Conservation (phyloP, 2,329 filamentous ascomycete genomes). For the Whalleya microplaca region DNA sequence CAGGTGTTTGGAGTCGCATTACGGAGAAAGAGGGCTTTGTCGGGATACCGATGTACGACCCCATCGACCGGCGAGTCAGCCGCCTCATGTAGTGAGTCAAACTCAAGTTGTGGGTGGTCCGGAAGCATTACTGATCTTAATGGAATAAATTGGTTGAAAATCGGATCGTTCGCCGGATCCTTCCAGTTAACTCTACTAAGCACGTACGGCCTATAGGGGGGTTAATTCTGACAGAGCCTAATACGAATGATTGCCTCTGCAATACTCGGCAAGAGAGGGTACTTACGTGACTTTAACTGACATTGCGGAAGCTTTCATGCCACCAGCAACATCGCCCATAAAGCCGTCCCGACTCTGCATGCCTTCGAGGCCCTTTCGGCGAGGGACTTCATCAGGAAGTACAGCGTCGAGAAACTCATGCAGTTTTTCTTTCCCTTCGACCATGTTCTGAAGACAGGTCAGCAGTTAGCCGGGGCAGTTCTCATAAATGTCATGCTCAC, state of each 20-base stretch:
- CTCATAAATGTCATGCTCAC: conserved; percentile 9
- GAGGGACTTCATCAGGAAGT: conserved; percentile 54
- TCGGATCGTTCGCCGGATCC: conserved; percentile 60
- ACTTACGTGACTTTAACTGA: conserved; percentile 58
- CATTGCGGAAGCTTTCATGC: conserved; percentile 61
- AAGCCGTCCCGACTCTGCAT: conserved; percentile 56
- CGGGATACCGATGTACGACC: conserved; percentile 65
- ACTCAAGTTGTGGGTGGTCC: conserved; percentile 56
- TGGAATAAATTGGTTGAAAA: conserved; percentile 64
- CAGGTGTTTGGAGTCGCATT: conserved; percentile 26
- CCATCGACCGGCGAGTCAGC: conserved; percentile 59
- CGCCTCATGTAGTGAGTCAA: conserved; percentile 64
- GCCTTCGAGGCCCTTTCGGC: conserved; percentile 31
- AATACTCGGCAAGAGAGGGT: not conserved
- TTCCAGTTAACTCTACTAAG: conserved; percentile 63
- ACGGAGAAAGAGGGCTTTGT: conserved; percentile 66
- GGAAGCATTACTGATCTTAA: conserved; percentile 54
- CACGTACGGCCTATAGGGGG: conserved; percentile 54
- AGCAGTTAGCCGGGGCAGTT: conserved; percentile 20
- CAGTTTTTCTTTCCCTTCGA: conserved; percentile 52
- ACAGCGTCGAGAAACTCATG: conserved; percentile 51
- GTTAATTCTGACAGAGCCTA: conserved; percentile 7
- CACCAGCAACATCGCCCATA: conserved; percentile 55
- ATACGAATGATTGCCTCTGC: not conserved
- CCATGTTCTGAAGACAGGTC: conserved; percentile 45